Conservation (phyloP, 345 rosid genomes). For the Psidium guajava region DNA sequence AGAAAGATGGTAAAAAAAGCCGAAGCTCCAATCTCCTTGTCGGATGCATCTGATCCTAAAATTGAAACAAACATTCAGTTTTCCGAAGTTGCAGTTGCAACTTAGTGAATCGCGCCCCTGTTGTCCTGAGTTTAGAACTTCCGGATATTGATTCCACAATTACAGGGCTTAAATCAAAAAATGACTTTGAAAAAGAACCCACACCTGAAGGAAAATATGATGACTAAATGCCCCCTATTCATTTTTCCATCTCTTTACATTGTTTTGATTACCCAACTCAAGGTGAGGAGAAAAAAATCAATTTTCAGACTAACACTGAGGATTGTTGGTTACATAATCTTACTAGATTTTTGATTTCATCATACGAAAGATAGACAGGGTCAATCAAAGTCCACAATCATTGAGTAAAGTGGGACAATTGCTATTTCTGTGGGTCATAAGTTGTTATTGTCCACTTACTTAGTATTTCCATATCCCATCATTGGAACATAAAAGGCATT, state of each 20-base stretch:
- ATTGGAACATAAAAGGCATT: background rate
- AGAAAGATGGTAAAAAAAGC: background rate
- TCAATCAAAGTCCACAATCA: background rate
- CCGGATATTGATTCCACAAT: background rate
- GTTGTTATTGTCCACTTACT: background rate
- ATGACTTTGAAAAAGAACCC: background rate
- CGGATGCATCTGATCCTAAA: background rate
- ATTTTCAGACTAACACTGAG: background rate
- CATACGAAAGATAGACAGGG: background rate
- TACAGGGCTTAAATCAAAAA: background rate
- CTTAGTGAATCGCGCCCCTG: background rate
- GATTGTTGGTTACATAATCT: background rate
- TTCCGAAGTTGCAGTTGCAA: background rate
- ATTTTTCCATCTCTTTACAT: background rate
- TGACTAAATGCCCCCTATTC: background rate
- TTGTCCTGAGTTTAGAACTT: background rate
- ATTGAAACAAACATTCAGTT: background rate
- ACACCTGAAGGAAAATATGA: background rate
- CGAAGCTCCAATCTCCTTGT: background rate
- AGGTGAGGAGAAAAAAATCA: background rate
- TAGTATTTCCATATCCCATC: background rate
- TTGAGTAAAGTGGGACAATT: background rate
- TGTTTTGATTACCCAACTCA: background rate
- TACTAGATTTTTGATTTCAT: background rate
- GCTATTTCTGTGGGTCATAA: background rate